Evolutionary conservation across 257 asterid species (phyloP), one percentile per base, ranked within the genome.

Genomic region (Oldenlandia corymbosa): DNA sequence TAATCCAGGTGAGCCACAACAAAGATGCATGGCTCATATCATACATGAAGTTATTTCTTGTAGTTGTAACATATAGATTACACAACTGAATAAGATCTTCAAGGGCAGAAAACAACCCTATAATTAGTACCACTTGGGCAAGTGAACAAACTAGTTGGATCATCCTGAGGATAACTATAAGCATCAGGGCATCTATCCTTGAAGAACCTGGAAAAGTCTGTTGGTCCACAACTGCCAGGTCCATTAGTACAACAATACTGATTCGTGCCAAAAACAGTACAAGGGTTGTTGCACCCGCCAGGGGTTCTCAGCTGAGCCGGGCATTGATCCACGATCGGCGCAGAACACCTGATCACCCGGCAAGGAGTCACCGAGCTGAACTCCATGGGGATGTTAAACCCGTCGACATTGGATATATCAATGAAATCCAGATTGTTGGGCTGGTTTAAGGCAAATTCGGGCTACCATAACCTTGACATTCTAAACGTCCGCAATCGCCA

Each of bases 51-150:
- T n/a, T n/a, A n/a, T n/a, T 23, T 47, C 67, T 62, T 24, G 32
- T 27, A 42, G 54, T 60, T 7, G 23, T 28, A 21, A 50, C 56
- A 43, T 10, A 28, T 16, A 26, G 4, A n/a, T 41, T 27, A 10
- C 8, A 45, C 10, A 28, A 37, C 23, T 18, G 8, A 10, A 0
- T 2, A 14, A 28, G 0, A 23, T 43, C 42, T 18, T 71, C 80
- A 82, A 17, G 86, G 89, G 75, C 86, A 80, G 75, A 83, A 83
- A 3, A 80, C 80, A 62, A 80, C 86, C 75, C 62, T 70, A 49
- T 80, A 83, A 28, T 78, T 76, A 7, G 84, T 78, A 1, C 86
- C 89, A 18, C 68, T 55, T 0, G 75, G 83, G 64, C 89, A 80
- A 14, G 84, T 83, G 41, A 75, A 74, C 42, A 71, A 67, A 50